phyloP scores from a whole-genome alignment of 1,284 basidiomycete genomes.

The Rhodotorula sp. region DNA sequence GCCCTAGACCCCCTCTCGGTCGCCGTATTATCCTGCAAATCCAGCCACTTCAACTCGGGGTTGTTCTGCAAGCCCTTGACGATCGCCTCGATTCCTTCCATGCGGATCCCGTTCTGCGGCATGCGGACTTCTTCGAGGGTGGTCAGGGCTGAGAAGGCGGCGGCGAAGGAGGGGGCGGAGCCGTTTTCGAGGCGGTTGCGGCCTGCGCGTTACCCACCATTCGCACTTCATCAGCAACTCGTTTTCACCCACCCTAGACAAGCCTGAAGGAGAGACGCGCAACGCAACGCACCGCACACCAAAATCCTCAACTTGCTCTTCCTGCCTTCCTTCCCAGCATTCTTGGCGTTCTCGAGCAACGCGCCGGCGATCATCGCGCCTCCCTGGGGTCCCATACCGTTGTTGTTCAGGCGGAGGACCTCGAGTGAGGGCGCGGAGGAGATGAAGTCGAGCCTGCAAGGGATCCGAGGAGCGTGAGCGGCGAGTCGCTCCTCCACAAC shows the following conservation, averaged over 20 bases:
- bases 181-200: constrained; percentile 93
- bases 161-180: constrained; percentile 77
- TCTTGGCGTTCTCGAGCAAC: constrained; percentile 70
- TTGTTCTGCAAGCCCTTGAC: constrained; percentile 73
- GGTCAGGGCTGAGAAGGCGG: constrained; percentile 79
- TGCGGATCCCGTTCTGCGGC: constrained; percentile 96
- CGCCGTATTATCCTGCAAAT: constrained; percentile 95
- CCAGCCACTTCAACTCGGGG: constrained; percentile 69
- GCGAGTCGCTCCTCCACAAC: too few relatives aligned
- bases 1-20: constrained; percentile 69
- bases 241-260: too few relatives aligned
- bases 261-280: not conserved
- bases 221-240: not conserved
- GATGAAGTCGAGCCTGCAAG: constrained; percentile 52
- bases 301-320: constrained; percentile 68
- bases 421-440: constrained; percentile 73
- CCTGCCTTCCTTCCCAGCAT: constrained; percentile 66
- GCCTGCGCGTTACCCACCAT: constrained; percentile 5
- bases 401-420: constrained; percentile 91
- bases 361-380: constrained; percentile 84
- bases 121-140: constrained; percentile 81
- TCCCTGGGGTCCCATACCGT: constrained; percentile 91
- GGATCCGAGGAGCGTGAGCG: not conserved
- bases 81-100: constrained; percentile 84
- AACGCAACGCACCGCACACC: constrained; percentile 71